Conservation (phyloP, 768 basidiomycete species). For the Lactifluus volemus region DNA sequence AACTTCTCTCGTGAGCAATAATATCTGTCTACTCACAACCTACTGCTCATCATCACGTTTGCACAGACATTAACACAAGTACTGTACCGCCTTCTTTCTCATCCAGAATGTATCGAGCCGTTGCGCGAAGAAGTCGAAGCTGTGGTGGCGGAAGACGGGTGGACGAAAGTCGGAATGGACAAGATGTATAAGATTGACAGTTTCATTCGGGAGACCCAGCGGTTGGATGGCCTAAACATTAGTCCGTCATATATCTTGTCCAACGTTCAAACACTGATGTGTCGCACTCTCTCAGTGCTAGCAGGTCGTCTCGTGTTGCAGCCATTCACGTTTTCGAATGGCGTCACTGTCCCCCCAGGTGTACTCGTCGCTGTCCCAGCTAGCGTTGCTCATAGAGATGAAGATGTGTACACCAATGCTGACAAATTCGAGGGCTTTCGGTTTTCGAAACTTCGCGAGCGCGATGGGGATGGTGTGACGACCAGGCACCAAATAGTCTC, state of each 20-base stretch:
- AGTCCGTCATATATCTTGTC: not conserved
- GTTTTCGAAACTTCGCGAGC: not conserved
- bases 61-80: slow-evolving; percentile 24
- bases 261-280: not conserved
- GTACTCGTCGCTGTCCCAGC: slow-evolving; percentile 27
- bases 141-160: slow-evolving; percentile 14
- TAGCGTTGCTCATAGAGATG: slow-evolving; percentile 26
- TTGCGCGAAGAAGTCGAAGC: slow-evolving; percentile 29
- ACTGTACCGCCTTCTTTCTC: slow-evolving; percentile 25
- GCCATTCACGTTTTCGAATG: slow-evolving; percentile 38
- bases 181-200: slow-evolving; percentile 29
- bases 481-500: slow-evolving; percentile 5
- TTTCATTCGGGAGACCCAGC: slow-evolving; percentile 27
- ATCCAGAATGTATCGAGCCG: slow-evolving; percentile 22
- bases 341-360: slow-evolving; percentile 33
- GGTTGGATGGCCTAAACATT: slow-evolving; percentile 16
- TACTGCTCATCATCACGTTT: not conserved
- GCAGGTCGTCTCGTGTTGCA: slow-evolving; percentile 29
- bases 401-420: slow-evolving; percentile 28
- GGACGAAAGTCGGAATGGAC: slow-evolving; percentile 2
- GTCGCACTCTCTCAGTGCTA: slow-evolving; percentile 8
- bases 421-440: slow-evolving; percentile 33
- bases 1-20: slow-evolving; percentile 21
- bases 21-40: not conserved
- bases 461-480: not conserved